Evolutionary conservation across 768 basidiomycete genomes (phyloP), one percentile per base, ranked within the genome.

Genomic region (Boletus subparvulus): DNA sequence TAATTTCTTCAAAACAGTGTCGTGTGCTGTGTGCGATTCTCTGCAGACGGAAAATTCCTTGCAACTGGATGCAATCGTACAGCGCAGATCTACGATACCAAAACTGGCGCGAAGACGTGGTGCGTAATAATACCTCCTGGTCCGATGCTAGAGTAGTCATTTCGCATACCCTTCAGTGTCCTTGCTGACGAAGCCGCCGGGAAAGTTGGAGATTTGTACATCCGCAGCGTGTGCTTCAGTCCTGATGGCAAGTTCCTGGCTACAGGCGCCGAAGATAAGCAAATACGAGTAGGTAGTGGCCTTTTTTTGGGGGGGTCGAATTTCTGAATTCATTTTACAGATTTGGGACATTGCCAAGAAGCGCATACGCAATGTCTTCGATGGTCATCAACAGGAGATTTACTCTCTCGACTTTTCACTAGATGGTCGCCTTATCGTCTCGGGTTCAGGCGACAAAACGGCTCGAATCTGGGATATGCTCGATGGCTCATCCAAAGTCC

Each of bases 51-150:
- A 28, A 93, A 91, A 71, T 86, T 80, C 58, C 83, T 98, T 33
- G 96, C 96, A 32, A 98, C 96, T 5, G 96, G 96, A 13, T 98
- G 95, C 75, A 98, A 98, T 74, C 82, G 92, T 41, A 92, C 93
- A 0, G 93, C 94, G 19, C 94, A 97, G 72, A 94, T 98, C 54
- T 98, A 91, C 70, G 93, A 98, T 69, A 90, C 89, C 28, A 90
- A 90, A 74, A 88, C 90, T 0, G 95, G 95, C 8, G 70, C 67
- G 0, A 93, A 92, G 75, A 87, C 87, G 32, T 94, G 89, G 94
- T 94, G 61, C 53, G 85, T 70, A 36, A 61, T 48, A 40, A 55
- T 41, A 4, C 54, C 9, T 35, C 52, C 17, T 44, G 53, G 13
- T 33, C 24, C 17, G 13, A 44, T 46, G 11, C 47, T 32, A 47